phyloP scores from a whole-genome alignment of 169 alveolate species.

The Besnoitia besnoiti region DNA sequence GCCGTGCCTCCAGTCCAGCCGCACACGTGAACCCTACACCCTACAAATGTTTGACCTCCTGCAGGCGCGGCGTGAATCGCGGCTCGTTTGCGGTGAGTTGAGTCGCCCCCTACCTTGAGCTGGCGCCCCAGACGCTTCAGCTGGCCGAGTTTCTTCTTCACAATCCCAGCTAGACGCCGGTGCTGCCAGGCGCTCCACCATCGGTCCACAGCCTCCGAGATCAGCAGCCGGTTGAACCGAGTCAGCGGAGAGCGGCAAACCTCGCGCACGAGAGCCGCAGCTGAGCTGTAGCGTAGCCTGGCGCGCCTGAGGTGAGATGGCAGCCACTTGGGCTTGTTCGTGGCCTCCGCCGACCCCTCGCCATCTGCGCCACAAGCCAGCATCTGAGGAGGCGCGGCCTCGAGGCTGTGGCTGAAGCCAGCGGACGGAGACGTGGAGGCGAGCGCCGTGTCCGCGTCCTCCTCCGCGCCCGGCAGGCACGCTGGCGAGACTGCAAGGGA shows the following conservation, averaged over 20 bases:
- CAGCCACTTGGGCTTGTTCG: background rate
- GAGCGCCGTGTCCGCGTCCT: too few relatives aligned
- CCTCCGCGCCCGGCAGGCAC: background rate
- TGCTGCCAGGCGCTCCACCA: conserved; percentile 10
- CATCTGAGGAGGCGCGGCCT: background rate
- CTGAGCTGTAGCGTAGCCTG: background rate
- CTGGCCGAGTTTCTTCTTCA: background rate
- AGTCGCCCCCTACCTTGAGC: background rate
- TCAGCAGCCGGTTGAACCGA: background rate
- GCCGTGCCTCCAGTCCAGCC: too few relatives aligned
- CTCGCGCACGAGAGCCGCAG: background rate
- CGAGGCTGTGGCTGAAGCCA: background rate
- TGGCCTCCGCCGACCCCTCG: background rate
- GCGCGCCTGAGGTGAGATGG: background rate
- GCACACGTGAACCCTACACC: too few relatives aligned
- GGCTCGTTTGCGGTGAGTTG: background rate
- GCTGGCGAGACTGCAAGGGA: background rate
- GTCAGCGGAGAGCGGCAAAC: background rate
- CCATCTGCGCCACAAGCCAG: background rate
- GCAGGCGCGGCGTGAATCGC: background rate
- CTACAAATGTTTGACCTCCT: too few relatives aligned
- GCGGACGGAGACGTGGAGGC: background rate
- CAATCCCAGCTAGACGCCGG: background rate
- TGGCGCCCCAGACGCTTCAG: background rate
- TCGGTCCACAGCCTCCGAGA: background rate